Conservation (phyloP, 1,284 basidiomycete genomes). For the Takashimella tepidaria region DNA sequence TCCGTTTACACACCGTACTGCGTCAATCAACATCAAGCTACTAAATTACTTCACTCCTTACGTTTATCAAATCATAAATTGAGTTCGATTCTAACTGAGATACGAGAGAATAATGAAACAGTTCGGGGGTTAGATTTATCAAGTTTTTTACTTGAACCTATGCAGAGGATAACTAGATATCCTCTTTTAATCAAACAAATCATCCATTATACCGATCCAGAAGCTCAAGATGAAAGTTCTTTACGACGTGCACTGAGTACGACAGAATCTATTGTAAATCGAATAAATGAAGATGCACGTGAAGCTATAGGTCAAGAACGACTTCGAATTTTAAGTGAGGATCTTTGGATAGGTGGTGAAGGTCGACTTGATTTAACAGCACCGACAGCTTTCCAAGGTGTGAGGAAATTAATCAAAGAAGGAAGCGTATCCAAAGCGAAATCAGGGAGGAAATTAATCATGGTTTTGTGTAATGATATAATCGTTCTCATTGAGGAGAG, state of each 20-base stretch:
- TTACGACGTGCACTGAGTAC: conserved; percentile 59
- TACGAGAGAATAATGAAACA: conserved; percentile 56
- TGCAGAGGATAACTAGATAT: conserved; percentile 93
- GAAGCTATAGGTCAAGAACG: conserved; percentile 74
- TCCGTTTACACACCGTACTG: conserved; percentile 82
- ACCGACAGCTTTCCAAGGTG: conserved; percentile 72
- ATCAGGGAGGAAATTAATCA: conserved; percentile 69
- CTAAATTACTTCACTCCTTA: conserved; percentile 69
- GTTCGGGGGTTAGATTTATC: conserved; percentile 81
- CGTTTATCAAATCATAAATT: conserved; percentile 64
- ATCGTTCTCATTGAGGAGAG: conserved; percentile 69
- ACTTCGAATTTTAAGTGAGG: conserved; percentile 64
- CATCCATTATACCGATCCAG: conserved; percentile 66
- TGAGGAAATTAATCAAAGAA: conserved; percentile 70
- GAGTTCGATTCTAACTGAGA: conserved; percentile 40
- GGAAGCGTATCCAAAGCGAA: conserved; percentile 74
- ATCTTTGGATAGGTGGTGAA: conserved; percentile 74
- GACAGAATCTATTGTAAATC: conserved; percentile 66
- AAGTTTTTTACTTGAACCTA: conserved; percentile 83
- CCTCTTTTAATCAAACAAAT: conserved; percentile 81
- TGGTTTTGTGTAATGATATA: conserved; percentile 75
- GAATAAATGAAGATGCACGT: conserved; percentile 85
- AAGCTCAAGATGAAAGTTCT: conserved; percentile 51
- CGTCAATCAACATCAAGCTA: conserved; percentile 77
- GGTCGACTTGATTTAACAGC: conserved; percentile 81